phyloP scores from a whole-genome alignment of 495 filamentous ascomycete species.

The Podospora pseudoanserina region DNA sequence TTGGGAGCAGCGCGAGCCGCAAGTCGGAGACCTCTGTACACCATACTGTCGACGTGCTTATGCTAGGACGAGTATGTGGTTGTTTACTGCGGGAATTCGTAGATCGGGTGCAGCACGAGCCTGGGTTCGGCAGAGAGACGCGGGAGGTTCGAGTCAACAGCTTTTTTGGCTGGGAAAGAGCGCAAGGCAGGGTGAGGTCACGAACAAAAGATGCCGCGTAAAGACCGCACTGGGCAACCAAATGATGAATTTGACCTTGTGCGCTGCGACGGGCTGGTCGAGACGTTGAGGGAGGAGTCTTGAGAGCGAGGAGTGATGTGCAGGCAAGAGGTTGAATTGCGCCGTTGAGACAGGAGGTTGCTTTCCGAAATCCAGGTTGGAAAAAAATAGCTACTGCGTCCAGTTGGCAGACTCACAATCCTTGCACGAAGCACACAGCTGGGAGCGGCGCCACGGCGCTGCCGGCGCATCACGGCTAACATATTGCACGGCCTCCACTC shows the following conservation, averaged over 20 bases:
- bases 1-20: conserved; percentile 45
- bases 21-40: conserved; percentile 48
- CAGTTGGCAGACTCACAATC: conserved; percentile 16
- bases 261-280: background rate
- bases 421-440: conserved; percentile 14
- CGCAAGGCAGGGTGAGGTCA: background rate
- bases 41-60: conserved; percentile 34
- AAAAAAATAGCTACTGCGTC: conserved; percentile 20
- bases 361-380: background rate
- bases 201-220: background rate
- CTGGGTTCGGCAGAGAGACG: conserved; percentile 14
- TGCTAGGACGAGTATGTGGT: background rate
- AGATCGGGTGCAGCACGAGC: conserved; percentile 7
- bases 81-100: conserved; percentile 16
- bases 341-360: conserved; percentile 10
- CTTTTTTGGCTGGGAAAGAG: background rate
- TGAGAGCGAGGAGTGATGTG: background rate
- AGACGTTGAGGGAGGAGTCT: background rate
- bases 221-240: background rate
- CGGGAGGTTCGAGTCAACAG: conserved; percentile 2
- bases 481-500: conserved; percentile 5
- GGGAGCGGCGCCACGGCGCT: conserved; percentile 19
- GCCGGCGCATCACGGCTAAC: conserved; percentile 12
- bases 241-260: background rate
- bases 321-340: conserved; percentile 11